These are phyloP conservation scores for Beauveria pseudobassiana DNA, from an alignment of 2,329 filamentous ascomycete genomes.

Conservation along the genomic window DNA sequence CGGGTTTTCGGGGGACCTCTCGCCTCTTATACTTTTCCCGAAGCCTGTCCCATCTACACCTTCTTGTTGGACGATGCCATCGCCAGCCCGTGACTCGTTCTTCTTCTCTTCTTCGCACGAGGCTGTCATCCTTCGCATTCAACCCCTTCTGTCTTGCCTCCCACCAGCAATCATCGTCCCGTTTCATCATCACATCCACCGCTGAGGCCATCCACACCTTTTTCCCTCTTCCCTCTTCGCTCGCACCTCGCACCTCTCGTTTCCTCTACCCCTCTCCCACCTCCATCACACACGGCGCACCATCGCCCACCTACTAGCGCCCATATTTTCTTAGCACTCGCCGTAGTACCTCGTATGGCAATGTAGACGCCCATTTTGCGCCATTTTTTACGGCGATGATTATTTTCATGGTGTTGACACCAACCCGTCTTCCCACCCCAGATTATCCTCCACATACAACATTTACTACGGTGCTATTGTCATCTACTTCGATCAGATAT, in stretches of 20 bases:
- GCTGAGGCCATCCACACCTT: background rate
- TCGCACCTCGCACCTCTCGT: background rate
- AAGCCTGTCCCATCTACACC: background rate
- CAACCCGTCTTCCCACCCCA: background rate
- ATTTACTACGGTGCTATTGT: background rate
- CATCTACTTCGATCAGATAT: background rate
- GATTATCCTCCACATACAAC: background rate
- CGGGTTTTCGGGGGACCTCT: slow-evolving; percentile 11
- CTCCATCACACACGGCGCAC: slow-evolving; percentile 11
- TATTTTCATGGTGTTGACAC: slow-evolving; percentile 11
- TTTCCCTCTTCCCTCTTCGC: background rate
- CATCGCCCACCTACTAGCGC: slow-evolving; percentile 1
- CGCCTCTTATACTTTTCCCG: slow-evolving; percentile 28
- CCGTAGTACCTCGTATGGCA: background rate
- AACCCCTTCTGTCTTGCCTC: background rate
- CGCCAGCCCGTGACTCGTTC: slow-evolving; percentile 6
- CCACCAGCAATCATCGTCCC: background rate
- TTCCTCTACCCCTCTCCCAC: slow-evolving; percentile 9
- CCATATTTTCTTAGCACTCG: background rate
- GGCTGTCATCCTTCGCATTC: background rate
- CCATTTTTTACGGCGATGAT: slow-evolving; percentile 7
- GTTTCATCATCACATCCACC: background rate
- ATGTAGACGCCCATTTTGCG: slow-evolving; percentile 4
- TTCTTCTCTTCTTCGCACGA: background rate
- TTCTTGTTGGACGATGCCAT: background rate